phyloP scores from a whole-genome alignment of 1,284 basidiomycete genomes.

The Kalmanozyma brasiliensis region DNA sequence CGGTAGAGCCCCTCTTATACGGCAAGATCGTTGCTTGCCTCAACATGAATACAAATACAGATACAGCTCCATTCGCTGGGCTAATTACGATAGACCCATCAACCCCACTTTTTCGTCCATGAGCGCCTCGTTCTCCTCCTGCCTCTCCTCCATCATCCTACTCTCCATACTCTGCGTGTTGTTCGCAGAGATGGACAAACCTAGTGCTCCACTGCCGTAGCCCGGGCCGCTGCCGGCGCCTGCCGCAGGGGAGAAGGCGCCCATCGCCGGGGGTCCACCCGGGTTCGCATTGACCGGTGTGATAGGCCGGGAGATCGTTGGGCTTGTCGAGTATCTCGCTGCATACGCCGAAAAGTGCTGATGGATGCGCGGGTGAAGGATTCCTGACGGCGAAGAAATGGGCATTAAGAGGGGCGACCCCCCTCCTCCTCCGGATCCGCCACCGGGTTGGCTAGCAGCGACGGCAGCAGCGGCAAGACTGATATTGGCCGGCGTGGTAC shows the following conservation, averaged over 20 bases:
- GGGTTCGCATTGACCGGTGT: constrained; percentile 20
- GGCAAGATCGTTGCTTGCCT: no score
- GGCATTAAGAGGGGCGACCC: constrained; percentile 37
- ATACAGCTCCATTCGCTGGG: no score
- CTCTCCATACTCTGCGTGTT: constrained; percentile 21
- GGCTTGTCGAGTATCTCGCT: constrained; percentile 33
- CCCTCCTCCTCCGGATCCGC: background rate
- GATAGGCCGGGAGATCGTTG: constrained; percentile 40
- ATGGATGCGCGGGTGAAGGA: constrained; percentile 22
- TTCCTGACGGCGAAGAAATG: constrained; percentile 28
- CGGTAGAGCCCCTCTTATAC: no score
- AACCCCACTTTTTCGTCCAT: constrained; percentile 45
- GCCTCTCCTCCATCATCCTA: constrained; percentile 25
- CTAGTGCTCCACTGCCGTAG: constrained; percentile 51
- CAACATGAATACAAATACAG: constrained; percentile 15
- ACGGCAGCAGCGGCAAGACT: constrained; percentile 15
- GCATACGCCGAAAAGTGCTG: constrained; percentile 14
- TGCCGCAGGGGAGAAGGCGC: constrained; percentile 32
- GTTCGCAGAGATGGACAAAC: constrained; percentile 42
- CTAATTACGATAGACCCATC: constrained; percentile 41
- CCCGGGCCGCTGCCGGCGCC: constrained; percentile 45
- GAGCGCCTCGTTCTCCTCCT: constrained; percentile 39
- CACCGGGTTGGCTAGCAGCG: background rate
- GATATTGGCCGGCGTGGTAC: constrained; percentile 17
- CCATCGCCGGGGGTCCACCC: constrained; percentile 8